Evolutionary conservation across 306 rosid genomes (phyloP).

Genomic region (Dryas octopetala): DNA sequence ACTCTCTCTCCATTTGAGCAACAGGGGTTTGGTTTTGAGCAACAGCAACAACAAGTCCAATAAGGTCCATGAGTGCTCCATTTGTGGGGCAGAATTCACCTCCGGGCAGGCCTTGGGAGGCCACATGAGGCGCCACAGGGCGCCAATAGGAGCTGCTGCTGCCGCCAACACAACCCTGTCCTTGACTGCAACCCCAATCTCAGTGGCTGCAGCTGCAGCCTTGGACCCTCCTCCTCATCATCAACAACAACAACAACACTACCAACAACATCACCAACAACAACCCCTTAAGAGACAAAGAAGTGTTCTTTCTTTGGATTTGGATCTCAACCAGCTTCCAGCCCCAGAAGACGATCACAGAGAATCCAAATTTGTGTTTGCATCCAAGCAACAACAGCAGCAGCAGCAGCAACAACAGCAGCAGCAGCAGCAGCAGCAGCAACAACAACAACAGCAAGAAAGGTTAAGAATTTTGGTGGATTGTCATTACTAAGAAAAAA

Average conservation of each 20-base stretch:
- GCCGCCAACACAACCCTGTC: conserved; percentile 38
- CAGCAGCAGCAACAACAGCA: conserved; percentile 28
- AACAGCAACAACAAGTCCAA: conserved; percentile 42
- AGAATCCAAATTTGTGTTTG: conserved; percentile 60
- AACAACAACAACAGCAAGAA: conserved; percentile 31
- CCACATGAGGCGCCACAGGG: conserved; percentile 85
- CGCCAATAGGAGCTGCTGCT: conserved; percentile 31
- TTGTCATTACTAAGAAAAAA: conserved; percentile 70
- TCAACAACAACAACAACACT: conserved; percentile 5
- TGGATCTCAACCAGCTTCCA: conserved; percentile 87
- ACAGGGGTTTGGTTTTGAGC: conserved; percentile 32
- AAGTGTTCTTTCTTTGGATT: conserved; percentile 60
- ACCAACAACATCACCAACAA: conserved; percentile 25
- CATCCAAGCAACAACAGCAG: conserved; percentile 53
- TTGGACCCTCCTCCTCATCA: conserved; percentile 24
- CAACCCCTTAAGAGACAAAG: conserved; percentile 47
- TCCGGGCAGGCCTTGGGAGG: conserved; percentile 96
- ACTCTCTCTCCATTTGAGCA: conserved; percentile 51
- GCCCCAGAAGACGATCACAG: conserved; percentile 85
- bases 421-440: conserved; percentile 24
- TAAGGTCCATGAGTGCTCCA: conserved; percentile 78
- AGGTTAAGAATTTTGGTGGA: conserved; percentile 66
- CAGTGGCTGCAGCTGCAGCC: conserved; percentile 10
- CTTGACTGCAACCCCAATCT: conserved; percentile 42
- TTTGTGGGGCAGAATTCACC: conserved; percentile 79